phyloP scores from a whole-genome alignment of 306 rosid genomes.

The peach (Prunus persica) region Prunus_persica_NCBIv2 NC_034011.1:4764001-4764500 shows the following conservation, averaged over 20 bases:
- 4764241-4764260: not conserved
- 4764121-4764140: slow-evolving; percentile 57
- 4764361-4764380: slow-evolving; percentile 60
- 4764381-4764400: slow-evolving; percentile 39
- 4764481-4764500: too few species aligned
- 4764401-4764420: slow-evolving; percentile 60
- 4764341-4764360: slow-evolving; percentile 33
- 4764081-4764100: slow-evolving; percentile 40
- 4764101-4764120: slow-evolving; percentile 46
- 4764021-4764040: too few species aligned
- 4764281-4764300: too few species aligned
- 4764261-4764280: too few species aligned
- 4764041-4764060: not conserved
- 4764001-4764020: not conserved
- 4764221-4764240: slow-evolving; percentile 57
- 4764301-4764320: not conserved
- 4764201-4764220: slow-evolving; percentile 52
- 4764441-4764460: not conserved
- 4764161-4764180: slow-evolving; percentile 50
- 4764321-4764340: not conserved
- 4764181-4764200: slow-evolving; percentile 64
- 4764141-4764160: slow-evolving; percentile 49
- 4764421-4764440: slow-evolving; percentile 39
- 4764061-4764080: not conserved
- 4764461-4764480: too few species aligned